phyloP scores from a whole-genome alignment of 805 yeast species.

The Monosporozyma yasuniensis region DNA sequence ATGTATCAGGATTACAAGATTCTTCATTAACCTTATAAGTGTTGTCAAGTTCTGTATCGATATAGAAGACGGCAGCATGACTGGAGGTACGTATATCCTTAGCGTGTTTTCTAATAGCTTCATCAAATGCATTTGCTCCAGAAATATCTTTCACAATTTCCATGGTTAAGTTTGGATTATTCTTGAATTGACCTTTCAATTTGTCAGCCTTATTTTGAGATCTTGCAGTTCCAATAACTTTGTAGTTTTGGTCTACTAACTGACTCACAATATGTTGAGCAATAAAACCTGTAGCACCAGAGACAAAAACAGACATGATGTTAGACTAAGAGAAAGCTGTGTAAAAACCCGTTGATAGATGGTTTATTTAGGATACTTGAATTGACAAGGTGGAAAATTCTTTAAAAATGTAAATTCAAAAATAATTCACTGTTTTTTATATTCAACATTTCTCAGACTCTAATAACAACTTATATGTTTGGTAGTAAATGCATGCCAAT shows the following conservation, averaged over 20 bases:
- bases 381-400: too few relatives aligned
- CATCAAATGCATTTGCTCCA: constrained; percentile 37
- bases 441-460: too few relatives aligned
- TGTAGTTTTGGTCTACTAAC: constrained; percentile 31
- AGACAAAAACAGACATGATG: constrained; percentile 35
- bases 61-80: constrained; percentile 38
- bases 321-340: too few relatives aligned
- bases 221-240: constrained; percentile 28
- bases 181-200: constrained; percentile 26
- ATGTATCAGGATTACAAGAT: constrained; percentile 31
- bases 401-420: too few relatives aligned
- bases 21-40: constrained; percentile 24
- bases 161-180: constrained; percentile 19
- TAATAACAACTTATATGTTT: too few relatives aligned
- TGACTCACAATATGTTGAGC: constrained; percentile 40
- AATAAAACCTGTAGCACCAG: constrained; percentile 49
- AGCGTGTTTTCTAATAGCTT: constrained; percentile 31
- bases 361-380: too few relatives aligned
- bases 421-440: too few relatives aligned
- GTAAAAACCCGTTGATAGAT: too few relatives aligned
- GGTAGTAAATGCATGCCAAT: too few relatives aligned
- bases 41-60: constrained; percentile 7
- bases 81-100: constrained; percentile 40
- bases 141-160: constrained; percentile 33
- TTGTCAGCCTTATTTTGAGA: constrained; percentile 36